phyloP scores from a whole-genome alignment of 2,329 filamentous ascomycete genomes.

The Trichoderma endophyticum region DNA sequence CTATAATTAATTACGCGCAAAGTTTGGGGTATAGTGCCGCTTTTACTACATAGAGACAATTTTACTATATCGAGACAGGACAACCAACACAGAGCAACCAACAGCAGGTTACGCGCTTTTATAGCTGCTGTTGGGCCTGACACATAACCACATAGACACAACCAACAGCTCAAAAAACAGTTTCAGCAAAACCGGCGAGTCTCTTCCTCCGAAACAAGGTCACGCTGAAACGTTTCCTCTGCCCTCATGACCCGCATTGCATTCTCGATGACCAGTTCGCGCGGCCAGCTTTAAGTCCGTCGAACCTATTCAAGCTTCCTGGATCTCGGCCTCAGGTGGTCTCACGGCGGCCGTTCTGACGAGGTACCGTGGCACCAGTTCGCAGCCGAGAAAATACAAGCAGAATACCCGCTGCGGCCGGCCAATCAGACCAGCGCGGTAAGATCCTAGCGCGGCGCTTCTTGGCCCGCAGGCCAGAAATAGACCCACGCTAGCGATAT shows the following conservation, averaged over 20 bases:
- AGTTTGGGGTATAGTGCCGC: not conserved
- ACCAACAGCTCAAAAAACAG: not conserved
- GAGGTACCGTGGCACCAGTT: conserved; percentile 5
- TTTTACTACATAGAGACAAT: not conserved
- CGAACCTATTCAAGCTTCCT: not conserved
- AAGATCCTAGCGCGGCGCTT: conserved; percentile 19
- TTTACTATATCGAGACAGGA: not conserved
- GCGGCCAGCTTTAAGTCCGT: not conserved
- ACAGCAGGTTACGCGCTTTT: conserved; percentile 15
- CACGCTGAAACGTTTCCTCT: conserved; percentile 12
- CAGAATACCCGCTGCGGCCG: not conserved
- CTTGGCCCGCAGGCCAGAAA: conserved; percentile 2
- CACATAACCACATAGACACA: not conserved
- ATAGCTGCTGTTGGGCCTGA: conserved; percentile 9
- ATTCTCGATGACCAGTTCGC: not conserved
- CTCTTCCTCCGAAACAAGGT: not conserved
- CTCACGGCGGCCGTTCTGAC: not conserved
- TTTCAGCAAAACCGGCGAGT: not conserved
- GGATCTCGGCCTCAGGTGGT: conserved; percentile 9
- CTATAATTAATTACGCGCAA: conserved; percentile 6
- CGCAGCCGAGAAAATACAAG: not conserved
- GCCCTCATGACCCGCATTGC: not conserved
- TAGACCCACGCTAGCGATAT: not conserved
- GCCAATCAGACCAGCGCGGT: conserved; percentile 20
- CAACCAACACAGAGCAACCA: not conserved